Percentiles rank a stretch among this genome's conserved stretches.
These are phyloP conservation scores for Martiniozyma abietophila DNA, from an alignment of 805 yeast genomes.

Conservation along the genomic window DNA sequence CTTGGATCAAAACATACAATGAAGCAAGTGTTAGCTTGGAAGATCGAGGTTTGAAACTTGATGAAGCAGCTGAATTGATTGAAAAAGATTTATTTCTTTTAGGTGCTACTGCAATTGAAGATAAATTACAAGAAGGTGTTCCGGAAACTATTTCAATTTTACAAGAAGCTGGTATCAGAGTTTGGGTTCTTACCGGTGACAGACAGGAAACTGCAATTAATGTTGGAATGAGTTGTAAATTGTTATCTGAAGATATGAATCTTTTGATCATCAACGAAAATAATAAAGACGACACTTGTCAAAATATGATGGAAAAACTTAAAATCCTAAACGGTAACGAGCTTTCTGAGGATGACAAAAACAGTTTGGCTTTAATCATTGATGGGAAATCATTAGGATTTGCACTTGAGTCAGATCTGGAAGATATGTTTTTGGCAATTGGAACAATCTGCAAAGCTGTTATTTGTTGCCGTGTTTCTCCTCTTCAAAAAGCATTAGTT, in stretches of 20 bases:
- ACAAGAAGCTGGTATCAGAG: slow-evolving; percentile 93
- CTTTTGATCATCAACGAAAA: slow-evolving; percentile 83
- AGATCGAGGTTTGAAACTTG: slow-evolving; percentile 66
- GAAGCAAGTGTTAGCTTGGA: slow-evolving; percentile 78
- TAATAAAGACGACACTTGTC: slow-evolving; percentile 61
- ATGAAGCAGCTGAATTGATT: slow-evolving; percentile 81
- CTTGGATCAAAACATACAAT: slow-evolving; percentile 60
- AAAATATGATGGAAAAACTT: slow-evolving; percentile 66
- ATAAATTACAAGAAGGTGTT: slow-evolving; percentile 94
- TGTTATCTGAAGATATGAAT: slow-evolving; percentile 93
- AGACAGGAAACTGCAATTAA: slow-evolving; percentile 98
- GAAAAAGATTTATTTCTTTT: slow-evolving; percentile 71
- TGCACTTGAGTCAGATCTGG: slow-evolving; percentile 77
- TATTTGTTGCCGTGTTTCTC: slow-evolving; percentile 96
- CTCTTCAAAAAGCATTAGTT: slow-evolving; percentile 91
- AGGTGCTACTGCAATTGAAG: slow-evolving; percentile 99
- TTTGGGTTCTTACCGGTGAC: slow-evolving; percentile 98
- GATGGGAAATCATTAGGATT: slow-evolving; percentile 87
- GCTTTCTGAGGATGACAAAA: slow-evolving; percentile 55
- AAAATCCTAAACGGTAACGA: slow-evolving; percentile 64
- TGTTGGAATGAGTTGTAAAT: slow-evolving; percentile 96
- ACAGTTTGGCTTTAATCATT: slow-evolving; percentile 79
- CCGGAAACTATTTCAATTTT: slow-evolving; percentile 94
- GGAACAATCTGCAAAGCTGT: slow-evolving; percentile 91
- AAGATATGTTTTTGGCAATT: slow-evolving; percentile 65